Conservation (phyloP, 1,139 yeast species). For the Taphrina wiesneri region DNA sequence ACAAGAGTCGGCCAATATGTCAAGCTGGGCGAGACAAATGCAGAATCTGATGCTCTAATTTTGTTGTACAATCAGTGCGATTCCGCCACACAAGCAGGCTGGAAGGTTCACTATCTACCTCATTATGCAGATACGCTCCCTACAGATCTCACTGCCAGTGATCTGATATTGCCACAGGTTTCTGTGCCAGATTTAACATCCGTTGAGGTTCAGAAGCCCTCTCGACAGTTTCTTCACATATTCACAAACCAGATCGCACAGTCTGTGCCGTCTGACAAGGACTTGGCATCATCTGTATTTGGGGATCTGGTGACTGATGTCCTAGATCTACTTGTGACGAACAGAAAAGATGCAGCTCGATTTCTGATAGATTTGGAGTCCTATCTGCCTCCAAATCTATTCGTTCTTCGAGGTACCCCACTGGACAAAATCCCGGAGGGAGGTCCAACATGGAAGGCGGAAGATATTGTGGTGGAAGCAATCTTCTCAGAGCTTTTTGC, state of each 20-base stretch:
- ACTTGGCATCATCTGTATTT: conserved; percentile 64
- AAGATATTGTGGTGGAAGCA: conserved; percentile 84
- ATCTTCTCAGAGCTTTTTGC: conserved; percentile 75
- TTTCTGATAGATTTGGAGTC: conserved; percentile 75
- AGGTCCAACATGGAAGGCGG: conserved; percentile 77
- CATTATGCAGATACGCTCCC: background rate
- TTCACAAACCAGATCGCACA: conserved; percentile 54
- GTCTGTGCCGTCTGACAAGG: conserved; percentile 69
- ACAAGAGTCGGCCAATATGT: background rate
- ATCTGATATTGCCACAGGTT: background rate
- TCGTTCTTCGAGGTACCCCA: conserved; percentile 82
- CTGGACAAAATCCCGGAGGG: conserved; percentile 62
- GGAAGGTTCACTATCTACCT: background rate
- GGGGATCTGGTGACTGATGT: conserved; percentile 76
- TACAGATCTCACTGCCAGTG: background rate
- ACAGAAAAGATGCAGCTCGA: conserved; percentile 81
- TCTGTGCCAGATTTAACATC: background rate
- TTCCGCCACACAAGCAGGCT: background rate
- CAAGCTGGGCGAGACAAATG: background rate
- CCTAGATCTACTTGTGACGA: conserved; percentile 78
- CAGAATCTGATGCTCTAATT: background rate
- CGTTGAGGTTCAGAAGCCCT: background rate
- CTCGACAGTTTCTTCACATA: conserved; percentile 49
- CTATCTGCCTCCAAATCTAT: conserved; percentile 67
- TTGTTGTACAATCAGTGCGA: background rate